Conservation (phyloP, 2,329 filamentous ascomycete species). For the Fusarium albidum region DNA sequence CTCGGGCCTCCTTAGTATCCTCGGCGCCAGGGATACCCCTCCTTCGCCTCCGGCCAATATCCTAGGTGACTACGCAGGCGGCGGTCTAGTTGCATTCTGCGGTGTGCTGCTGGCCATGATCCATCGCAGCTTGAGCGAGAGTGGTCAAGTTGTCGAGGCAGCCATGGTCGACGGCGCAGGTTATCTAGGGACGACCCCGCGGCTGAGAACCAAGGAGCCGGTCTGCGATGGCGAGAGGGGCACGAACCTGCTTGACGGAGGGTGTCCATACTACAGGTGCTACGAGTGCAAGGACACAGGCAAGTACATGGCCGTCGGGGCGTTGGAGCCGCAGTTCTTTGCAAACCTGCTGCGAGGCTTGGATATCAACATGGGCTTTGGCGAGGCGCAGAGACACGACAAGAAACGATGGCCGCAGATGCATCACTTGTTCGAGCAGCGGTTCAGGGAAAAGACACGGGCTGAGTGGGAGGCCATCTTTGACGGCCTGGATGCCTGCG, state of each 20-base stretch:
- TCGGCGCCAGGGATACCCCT: conserved; percentile 73
- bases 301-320: conserved; percentile 82
- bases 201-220: conserved; percentile 68
- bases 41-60: conserved; percentile 42
- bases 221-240: conserved; percentile 72
- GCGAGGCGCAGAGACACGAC: not conserved
- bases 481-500: conserved; percentile 88
- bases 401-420: not conserved
- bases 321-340: conserved; percentile 87
- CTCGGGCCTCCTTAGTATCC: conserved; percentile 76
- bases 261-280: conserved; percentile 85
- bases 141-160: conserved; percentile 61
- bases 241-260: conserved; percentile 80
- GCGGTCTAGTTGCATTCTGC: too few relatives aligned
- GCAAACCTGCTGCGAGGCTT: conserved; percentile 70
- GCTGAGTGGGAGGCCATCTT: conserved; percentile 85
- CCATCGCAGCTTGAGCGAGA: too few relatives aligned
- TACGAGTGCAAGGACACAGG: conserved; percentile 80
- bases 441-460: conserved; percentile 75
- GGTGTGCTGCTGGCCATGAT: too few relatives aligned
- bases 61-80: too few relatives aligned
- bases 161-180: conserved; percentile 93
- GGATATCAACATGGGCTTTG: conserved; percentile 26
- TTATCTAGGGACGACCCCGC: conserved; percentile 79
- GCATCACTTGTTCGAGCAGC: conserved; percentile 63